A percentile compares a stretch with the other conserved stretches of the same genome.
Conservation (phyloP, 1,284 basidiomycete genomes). For the Earliella scabrosa region DNA sequence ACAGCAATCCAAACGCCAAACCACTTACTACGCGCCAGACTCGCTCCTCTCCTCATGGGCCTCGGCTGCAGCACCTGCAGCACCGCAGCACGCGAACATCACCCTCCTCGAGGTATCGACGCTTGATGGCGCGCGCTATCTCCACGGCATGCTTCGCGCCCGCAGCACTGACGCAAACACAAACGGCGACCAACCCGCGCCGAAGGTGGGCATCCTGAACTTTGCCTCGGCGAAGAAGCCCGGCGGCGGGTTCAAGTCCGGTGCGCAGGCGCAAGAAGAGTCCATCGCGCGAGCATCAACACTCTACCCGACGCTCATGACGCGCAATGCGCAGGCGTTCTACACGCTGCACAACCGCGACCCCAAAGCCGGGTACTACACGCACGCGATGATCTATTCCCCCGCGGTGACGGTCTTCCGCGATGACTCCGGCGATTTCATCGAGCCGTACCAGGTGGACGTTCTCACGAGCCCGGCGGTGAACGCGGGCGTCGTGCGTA, state of each 20-base stretch:
- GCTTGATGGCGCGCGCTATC: constrained; percentile 49
- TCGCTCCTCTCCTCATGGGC: constrained; percentile 43
- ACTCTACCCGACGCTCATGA: constrained; percentile 61
- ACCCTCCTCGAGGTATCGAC: constrained; percentile 57
- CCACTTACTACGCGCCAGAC: constrained; percentile 47
- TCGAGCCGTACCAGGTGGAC: constrained; percentile 58
- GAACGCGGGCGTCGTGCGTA: constrained; percentile 63
- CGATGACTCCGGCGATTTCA: constrained; percentile 57
- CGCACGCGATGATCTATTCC: constrained; percentile 72
- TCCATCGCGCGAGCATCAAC: constrained; percentile 72
- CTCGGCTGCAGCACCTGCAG: constrained; percentile 23
- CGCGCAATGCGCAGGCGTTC: constrained; percentile 54
- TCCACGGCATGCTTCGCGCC: constrained; percentile 20
- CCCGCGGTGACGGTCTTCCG: constrained; percentile 60
- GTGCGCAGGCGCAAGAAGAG: constrained; percentile 75
- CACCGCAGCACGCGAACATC: constrained; percentile 31
- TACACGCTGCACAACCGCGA: constrained; percentile 58
- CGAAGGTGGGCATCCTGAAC: constrained; percentile 62
- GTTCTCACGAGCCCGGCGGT: constrained; percentile 71
- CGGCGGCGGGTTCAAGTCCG: constrained; percentile 69
- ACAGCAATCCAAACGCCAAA: constrained; percentile 41
- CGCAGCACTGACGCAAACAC: not conserved
- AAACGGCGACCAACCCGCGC: constrained; percentile 17
- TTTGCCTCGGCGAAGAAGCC: constrained; percentile 73
- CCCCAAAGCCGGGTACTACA: constrained; percentile 57